Conservation (phyloP, 2,329 filamentous ascomycete genomes). For the Neodidymelliopsis sp. region DNA sequence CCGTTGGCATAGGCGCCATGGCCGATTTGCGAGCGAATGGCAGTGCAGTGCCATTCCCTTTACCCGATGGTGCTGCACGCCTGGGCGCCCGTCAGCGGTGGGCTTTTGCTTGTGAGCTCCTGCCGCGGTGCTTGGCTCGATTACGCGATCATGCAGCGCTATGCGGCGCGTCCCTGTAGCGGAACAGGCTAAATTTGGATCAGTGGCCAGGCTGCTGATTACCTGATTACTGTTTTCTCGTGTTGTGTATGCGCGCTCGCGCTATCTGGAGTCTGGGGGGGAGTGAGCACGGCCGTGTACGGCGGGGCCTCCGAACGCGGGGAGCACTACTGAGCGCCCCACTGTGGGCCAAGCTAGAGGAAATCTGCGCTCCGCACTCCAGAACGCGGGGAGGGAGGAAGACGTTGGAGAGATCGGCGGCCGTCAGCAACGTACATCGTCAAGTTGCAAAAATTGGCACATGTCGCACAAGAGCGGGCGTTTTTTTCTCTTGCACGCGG, state of each 20-base stretch:
- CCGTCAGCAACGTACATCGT: conserved; percentile 1
- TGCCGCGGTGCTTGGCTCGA: neutral
- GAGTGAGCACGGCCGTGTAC: conserved; percentile 13
- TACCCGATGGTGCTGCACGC: conserved; percentile 33
- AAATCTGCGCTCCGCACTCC: conserved; percentile 14
- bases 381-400: conserved; percentile 16
- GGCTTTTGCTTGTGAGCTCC: conserved; percentile 15
- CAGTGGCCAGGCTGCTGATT: conserved; percentile 11
- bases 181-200: conserved; percentile 1
- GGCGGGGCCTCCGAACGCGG: conserved; percentile 11
- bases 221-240: no score
- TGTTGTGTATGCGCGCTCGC: neutral
- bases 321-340: conserved; percentile 8
- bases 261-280: conserved; percentile 9
- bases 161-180: conserved; percentile 9
- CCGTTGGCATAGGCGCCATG: conserved; percentile 21
- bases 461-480: conserved; percentile 8
- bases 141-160: conserved; percentile 1
- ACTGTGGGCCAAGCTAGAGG: conserved; percentile 16
- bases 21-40: conserved; percentile 36
- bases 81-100: conserved; percentile 31
- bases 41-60: conserved; percentile 35
- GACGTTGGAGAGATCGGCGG: conserved; percentile 12
- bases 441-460: conserved; percentile 7
- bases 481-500: conserved; percentile 6